Percentiles rank a stretch among this genome's conserved stretches.
Evolutionary conservation across 768 basidiomycete species (phyloP).

Genomic region (Auricularia sp.): DNA sequence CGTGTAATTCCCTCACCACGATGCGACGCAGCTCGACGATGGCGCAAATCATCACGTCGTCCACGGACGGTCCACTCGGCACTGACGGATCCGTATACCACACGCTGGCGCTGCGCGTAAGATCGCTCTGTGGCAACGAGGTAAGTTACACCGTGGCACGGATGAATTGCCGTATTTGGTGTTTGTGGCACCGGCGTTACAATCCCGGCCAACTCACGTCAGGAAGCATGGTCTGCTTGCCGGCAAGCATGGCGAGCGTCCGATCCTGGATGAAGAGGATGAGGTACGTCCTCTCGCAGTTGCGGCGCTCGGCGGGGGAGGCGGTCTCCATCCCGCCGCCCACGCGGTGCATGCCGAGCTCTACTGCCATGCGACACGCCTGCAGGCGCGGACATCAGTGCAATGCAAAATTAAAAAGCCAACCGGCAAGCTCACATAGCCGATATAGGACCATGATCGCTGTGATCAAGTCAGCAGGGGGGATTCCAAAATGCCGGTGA

Average conservation of each 20-base stretch:
- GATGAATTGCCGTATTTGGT: not conserved
- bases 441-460: slow-evolving; percentile 84
- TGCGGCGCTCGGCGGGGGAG: slow-evolving; percentile 48
- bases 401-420: not conserved
- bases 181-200: not conserved
- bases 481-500: not conserved
- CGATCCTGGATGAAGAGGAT: slow-evolving; percentile 82
- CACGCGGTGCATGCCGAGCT: slow-evolving; percentile 61
- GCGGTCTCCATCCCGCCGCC: not conserved
- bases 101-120: slow-evolving; percentile 52
- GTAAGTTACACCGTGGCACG: not conserved
- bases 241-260: slow-evolving; percentile 77
- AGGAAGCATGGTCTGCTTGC: slow-evolving; percentile 79
- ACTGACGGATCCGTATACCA: slow-evolving; percentile 58
- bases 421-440: slow-evolving; percentile 46
- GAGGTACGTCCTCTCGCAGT: slow-evolving; percentile 77
- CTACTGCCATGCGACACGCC: slow-evolving; percentile 84
- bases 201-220: slow-evolving; percentile 30
- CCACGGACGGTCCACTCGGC: slow-evolving; percentile 39
- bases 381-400: slow-evolving; percentile 16
- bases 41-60: slow-evolving; percentile 72
- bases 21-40: slow-evolving; percentile 70
- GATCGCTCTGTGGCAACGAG: slow-evolving; percentile 39
- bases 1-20: slow-evolving; percentile 39
- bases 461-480: slow-evolving; percentile 17